Evolutionary conservation across 768 basidiomycete species (phyloP).

Genomic region (Postia placenta): DNA sequence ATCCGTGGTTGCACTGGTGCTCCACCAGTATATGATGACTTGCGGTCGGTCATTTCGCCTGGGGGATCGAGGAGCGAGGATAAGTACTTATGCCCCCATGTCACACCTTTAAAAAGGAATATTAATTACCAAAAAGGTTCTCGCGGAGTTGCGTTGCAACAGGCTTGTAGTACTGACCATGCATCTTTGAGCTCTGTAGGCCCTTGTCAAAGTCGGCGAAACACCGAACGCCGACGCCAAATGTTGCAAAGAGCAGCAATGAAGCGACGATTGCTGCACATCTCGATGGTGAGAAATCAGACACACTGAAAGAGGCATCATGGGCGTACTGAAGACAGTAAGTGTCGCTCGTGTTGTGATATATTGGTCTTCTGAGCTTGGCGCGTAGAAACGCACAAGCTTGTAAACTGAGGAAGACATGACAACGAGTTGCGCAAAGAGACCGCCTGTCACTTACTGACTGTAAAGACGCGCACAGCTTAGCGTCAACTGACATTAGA

Average conservation of each 20-base stretch:
- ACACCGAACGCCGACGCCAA: conserved; percentile 71
- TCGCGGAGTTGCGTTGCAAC: conserved; percentile 23
- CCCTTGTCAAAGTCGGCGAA: conserved; percentile 81
- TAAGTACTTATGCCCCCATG: conserved; percentile 39
- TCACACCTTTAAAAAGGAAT: conserved; percentile 36
- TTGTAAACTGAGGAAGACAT: conserved; percentile 59
- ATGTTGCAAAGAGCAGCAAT: conserved; percentile 66
- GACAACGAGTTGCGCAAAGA: too few species aligned
- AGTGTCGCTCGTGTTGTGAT: conserved; percentile 72
- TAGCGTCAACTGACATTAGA: too few species aligned
- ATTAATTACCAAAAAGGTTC: conserved; percentile 33
- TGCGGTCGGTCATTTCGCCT: conserved; percentile 40
- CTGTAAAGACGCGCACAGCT: too few species aligned
- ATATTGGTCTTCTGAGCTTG: conserved; percentile 48
- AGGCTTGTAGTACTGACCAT: conserved; percentile 51
- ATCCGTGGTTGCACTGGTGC: conserved; percentile 54
- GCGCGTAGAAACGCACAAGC: conserved; percentile 76
- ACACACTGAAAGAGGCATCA: not conserved
- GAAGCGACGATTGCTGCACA: conserved; percentile 69
- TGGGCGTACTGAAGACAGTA: conserved; percentile 70
- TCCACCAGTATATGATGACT: conserved; percentile 48
- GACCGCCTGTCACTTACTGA: too few species aligned
- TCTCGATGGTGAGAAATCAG: conserved; percentile 1
- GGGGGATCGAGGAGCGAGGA: conserved; percentile 18
- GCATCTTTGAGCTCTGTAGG: conserved; percentile 63